Conservation (phyloP, 108 stramenopile genomes). For the Epithemia pelagica region DNA sequence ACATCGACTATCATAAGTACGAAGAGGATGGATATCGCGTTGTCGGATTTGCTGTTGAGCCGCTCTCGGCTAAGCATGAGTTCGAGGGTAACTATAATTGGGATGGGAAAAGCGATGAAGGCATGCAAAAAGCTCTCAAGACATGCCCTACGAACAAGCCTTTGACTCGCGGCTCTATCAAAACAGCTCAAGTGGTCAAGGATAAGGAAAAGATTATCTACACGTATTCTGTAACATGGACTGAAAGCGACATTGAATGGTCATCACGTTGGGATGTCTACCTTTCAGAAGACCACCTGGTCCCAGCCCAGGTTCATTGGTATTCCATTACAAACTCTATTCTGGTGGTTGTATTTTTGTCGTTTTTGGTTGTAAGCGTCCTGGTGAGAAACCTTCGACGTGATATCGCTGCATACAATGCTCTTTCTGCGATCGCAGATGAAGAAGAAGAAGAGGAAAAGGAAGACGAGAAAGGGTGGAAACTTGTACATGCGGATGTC, state of each 20-base stretch:
- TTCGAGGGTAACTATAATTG: slow-evolving; percentile 67
- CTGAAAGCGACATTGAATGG: slow-evolving; percentile 86
- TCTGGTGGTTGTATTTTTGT: slow-evolving; percentile 93
- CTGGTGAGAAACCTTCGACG: slow-evolving; percentile 91
- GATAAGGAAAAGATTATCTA: slow-evolving; percentile 75
- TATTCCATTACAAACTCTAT: slow-evolving; percentile 94
- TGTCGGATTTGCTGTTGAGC: slow-evolving; percentile 93
- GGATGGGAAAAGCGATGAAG: slow-evolving; percentile 61
- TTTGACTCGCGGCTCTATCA: slow-evolving; percentile 32
- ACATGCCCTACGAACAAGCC: slow-evolving; percentile 48
- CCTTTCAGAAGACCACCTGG: slow-evolving; percentile 82
- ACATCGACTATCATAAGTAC: slow-evolving; percentile 84
- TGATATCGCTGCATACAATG: slow-evolving; percentile 96
- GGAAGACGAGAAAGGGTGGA: slow-evolving; percentile 92
- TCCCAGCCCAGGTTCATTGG: slow-evolving; percentile 96
- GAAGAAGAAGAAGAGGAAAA: slow-evolving; percentile 93
- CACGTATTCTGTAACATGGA: slow-evolving; percentile 98
- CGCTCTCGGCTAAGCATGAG: slow-evolving; percentile 80
- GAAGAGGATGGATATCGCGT: slow-evolving; percentile 82
- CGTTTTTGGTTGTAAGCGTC: slow-evolving; percentile 88
- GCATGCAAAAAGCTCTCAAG: slow-evolving; percentile 52
- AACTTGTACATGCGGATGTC: slow-evolving; percentile 99
- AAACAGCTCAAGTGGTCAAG: slow-evolving; percentile 42
- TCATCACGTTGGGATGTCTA: slow-evolving; percentile 98
- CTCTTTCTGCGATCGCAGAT: slow-evolving; percentile 75